Evolutionary conservation across 805 yeast species (phyloP), one percentile per base, ranked within the genome.

Genomic region (Saccharomycopsis fibuligera): DNA sequence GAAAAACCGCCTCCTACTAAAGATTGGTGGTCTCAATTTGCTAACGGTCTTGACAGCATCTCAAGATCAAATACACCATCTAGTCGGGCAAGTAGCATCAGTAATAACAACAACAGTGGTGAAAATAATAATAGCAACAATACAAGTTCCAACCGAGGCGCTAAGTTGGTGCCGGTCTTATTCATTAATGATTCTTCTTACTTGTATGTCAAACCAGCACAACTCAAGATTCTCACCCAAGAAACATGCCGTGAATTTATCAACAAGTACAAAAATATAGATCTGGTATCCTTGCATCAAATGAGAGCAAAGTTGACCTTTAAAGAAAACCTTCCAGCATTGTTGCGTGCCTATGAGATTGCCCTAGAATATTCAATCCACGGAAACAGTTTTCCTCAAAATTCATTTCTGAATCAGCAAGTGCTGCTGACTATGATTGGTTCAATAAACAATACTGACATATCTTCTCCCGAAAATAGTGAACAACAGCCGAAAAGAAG

Each of bases 111-210:
- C 6, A 9, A 17, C 9, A 27, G 12, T 12, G 10, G 12, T 8
- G 12, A 8, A 27, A 12, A 27, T 12, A 27, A 27, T 27, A 27
- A 12, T 27, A 12, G 12, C 31, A 27, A 12, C 8, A 27, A 27
- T 27, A 12, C 10, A 27, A 27, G 12, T 8, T 12, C n/a, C n/a
- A n/a, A 27, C 10, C 14, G 19, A 8, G 17, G 9, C 9, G 8
- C 37, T 17, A 33, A 24, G 24, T 22, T 17, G 14, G 35, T 47
- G 5, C 54, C 54, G 12, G 54, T 50, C 16, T 35, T 50, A 17
- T 50, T 50, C 30, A 50, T 50, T 10, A 50, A 50, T 33, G 51
- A 50, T 27, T 30, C 45, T 8, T 30, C 51, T 6, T 50, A 50
- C 25, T 23, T 47, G n/a, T 50, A 37, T 31, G 49, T 50, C 5